phyloP scores from a whole-genome alignment of 441 rosid genomes.

The Hura crepitans region DNA sequence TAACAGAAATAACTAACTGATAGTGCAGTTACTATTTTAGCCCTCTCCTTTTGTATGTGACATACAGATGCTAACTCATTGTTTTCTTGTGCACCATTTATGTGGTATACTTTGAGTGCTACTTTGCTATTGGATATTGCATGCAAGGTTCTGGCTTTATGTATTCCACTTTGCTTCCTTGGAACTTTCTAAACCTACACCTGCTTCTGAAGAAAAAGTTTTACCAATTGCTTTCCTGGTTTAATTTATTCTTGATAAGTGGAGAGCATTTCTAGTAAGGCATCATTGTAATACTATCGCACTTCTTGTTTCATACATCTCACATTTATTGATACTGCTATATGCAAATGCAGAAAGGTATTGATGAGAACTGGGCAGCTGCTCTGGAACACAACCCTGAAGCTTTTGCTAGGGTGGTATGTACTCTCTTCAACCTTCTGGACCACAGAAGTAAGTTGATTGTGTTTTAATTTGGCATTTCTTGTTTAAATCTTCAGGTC shows the following conservation, averaged over 20 bases:
- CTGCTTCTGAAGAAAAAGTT: background rate
- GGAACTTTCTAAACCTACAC: background rate
- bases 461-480: slow-evolving; percentile 19
- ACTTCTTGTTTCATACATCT: background rate
- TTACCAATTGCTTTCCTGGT: background rate
- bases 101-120: background rate
- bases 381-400: slow-evolving; percentile 95
- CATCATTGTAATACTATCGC: background rate
- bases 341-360: slow-evolving; percentile 75
- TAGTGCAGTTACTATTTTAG: too few relatives aligned
- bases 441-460: slow-evolving; percentile 7
- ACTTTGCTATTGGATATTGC: background rate
- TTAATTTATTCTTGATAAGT: background rate
- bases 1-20: too few relatives aligned
- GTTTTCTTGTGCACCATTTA: background rate
- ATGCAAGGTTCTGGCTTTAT: background rate
- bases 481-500: slow-evolving; percentile 44
- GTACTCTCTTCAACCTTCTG: slow-evolving; percentile 32
- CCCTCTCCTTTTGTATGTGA: too few relatives aligned
- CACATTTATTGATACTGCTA: slow-evolving; percentile 22
- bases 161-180: background rate
- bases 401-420: slow-evolving; percentile 98
- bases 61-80: too few relatives aligned
- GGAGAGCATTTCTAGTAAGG: background rate
- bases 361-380: slow-evolving; percentile 99